These are phyloP conservation scores for Noccaea bulbosa DNA, from an alignment of 345 rosid species.

Conservation along the genomic window DNA sequence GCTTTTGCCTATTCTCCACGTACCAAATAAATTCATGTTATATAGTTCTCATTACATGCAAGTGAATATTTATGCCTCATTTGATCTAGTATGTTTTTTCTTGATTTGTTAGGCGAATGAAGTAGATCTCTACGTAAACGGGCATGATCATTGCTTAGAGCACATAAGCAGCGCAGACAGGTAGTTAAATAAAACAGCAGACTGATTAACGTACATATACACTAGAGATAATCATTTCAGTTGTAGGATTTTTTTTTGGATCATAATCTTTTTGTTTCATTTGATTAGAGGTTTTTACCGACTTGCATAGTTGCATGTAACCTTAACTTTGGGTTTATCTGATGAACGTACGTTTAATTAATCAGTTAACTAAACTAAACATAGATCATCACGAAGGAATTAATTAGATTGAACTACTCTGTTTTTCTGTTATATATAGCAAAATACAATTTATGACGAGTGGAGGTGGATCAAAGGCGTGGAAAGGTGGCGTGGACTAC, in stretches of 20 bases:
- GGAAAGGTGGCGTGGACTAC: conserved; percentile 58
- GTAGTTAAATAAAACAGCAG: conserved; percentile 26
- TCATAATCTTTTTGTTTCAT: too few species aligned
- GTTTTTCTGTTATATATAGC: conserved; percentile 42
- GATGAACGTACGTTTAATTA: too few species aligned
- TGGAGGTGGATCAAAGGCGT: conserved; percentile 82
- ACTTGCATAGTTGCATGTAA: too few species aligned
- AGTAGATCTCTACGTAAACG: conserved; percentile 75
- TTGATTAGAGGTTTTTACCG: too few species aligned
- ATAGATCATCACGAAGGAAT: too few species aligned
- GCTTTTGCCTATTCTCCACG: conserved; percentile 60
- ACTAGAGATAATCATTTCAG: too few species aligned
- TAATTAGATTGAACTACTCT: too few species aligned
- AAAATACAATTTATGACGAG: conserved; percentile 63
- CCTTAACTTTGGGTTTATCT: too few species aligned
- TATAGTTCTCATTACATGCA: conserved; percentile 1
- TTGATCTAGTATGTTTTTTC: neutral
- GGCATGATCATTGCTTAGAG: conserved; percentile 82
- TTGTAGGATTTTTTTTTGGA: too few species aligned
- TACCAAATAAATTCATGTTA: conserved; percentile 6
- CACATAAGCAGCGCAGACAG: conserved; percentile 61
- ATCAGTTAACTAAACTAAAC: too few species aligned
- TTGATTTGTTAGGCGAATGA: conserved; percentile 49
- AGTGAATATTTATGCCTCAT: neutral
- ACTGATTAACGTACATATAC: neutral